A percentile compares a stretch with the other conserved stretches of the same genome.
phyloP scores from a whole-genome alignment of 345 rosid species.

The Syzygium oleosum region DNA sequence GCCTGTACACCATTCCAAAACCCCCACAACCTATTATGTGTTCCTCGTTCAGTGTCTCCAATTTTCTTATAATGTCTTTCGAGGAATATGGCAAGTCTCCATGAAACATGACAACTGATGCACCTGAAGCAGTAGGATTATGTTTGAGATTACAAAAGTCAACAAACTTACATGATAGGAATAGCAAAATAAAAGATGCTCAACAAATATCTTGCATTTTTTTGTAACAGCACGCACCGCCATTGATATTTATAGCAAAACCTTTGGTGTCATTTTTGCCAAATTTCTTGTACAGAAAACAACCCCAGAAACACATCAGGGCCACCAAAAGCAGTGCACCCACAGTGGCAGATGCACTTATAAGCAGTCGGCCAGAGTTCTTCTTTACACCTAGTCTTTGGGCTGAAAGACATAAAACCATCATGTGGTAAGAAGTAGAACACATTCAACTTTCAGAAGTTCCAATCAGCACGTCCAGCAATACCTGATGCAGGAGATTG shows the following conservation, averaged over 20 bases:
- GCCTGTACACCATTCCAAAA: conserved; percentile 92
- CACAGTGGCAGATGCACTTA: conserved; percentile 91
- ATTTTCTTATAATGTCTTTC: conserved; percentile 84
- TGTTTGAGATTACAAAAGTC: neutral
- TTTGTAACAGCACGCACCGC: conserved; percentile 40
- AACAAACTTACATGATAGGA: neutral
- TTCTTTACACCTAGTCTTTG: conserved; percentile 57
- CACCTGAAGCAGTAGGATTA: conserved; percentile 47
- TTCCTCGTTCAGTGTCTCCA: conserved; percentile 81
- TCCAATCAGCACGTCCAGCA: neutral
- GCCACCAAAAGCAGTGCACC: conserved; percentile 98
- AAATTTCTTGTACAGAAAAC: conserved; percentile 94
- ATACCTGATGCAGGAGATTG: conserved; percentile 48
- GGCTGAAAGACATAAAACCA: conserved; percentile 24
- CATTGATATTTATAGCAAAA: conserved; percentile 80
- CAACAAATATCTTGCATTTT: neutral
- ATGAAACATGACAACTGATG: conserved; percentile 95
- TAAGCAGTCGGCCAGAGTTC: conserved; percentile 69
- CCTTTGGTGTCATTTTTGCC: conserved; percentile 70
- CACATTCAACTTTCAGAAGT: neutral
- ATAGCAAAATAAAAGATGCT: neutral
- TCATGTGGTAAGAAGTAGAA: neutral
- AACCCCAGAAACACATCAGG: conserved; percentile 99
- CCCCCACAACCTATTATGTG: conserved; percentile 91
- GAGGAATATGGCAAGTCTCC: conserved; percentile 97